Evolutionary conservation across 2,329 filamentous ascomycete species (phyloP), one percentile per base, ranked within the genome.

Genomic region (Aspergillus carbonarius): DNA sequence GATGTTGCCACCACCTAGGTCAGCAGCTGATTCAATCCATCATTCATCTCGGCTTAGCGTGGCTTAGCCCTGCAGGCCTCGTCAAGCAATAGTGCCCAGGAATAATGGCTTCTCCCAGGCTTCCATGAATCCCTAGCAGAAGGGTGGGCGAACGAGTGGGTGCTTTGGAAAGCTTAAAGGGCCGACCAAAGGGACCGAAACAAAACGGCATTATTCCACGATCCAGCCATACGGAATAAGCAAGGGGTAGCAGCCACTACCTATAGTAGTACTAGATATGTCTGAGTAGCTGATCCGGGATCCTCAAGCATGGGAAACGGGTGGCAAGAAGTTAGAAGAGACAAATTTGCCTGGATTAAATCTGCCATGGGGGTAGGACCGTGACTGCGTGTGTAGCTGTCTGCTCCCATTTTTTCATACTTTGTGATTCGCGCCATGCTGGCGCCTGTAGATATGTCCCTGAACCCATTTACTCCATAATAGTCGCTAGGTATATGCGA

Each of bases 111-210:
- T 71, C 69, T 71, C 60, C 68, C 68, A 62, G 55, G 52, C 63
- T 72, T 71, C 69, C 58, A 68, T 71, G 68, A 65, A 70, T 69
- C 18, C 20, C 37, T 54, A 42, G 23, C 51, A 30, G 18, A 32
- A 32, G 30, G 30, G 30, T 32, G 13, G 30, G 32, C 51, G 25
- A 48, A 48, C 44, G 44, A 12, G 15, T 18, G 25, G 44, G n/a
- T 48, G 44, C 27, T 15, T 30, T 17, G 23, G 13, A 32, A 48
- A 48, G 23, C 25, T 48, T 48, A 48, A 30, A 17, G 25, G 44
- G 23, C 44, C 15, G 44, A 48, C 27, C 44, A 48, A 30, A 15
- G 17, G 44, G 27, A 48, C 44, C 44, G 44, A 48, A 48, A 25
- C 25, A n/a, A 48, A 48, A 48, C 27, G 44, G 27, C 44, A 30